Base-by-base conservation (phyloP, 768 basidiomycete genomes). In the Amanita thiersii region DNA sequence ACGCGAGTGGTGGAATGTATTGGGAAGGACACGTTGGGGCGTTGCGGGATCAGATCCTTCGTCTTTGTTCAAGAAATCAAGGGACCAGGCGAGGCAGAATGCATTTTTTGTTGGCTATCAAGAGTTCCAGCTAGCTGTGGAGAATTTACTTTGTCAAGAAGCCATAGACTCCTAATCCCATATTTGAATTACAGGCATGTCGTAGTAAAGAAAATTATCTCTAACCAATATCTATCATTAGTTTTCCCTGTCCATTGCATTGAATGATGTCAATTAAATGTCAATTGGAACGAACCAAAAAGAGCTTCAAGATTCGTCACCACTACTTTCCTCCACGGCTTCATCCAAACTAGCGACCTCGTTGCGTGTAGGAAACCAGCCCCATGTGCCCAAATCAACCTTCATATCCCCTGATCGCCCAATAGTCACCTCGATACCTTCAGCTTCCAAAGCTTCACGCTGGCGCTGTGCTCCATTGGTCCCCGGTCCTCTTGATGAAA, bases 401-500 rank as follows among this genome's bases (percentile, higher is more conserved):
- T 71, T 70, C 52, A 75, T 58, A 36, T 73, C 79, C 20, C 74
- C 82, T 8, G 65, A 70, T 49, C 71, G 65, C 14, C 76, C 70
- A 2, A 59, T 62, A 2, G 54, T 68, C 14, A 93, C 88, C 38
- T 86, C 77, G n/a, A 93, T 73, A 3, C 86, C 88, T 57, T 93
- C 91, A 0, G 75, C 79, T 44, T 80, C 75, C 10, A 96, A 70
- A 2, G 72, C 79, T n/a, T 82, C 78, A 12, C 77, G 66, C 55
- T 96, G 91, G 1, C 77, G 64, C 33, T 72, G 73, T 0, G 89
- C 89, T 2, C 88, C 89, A 29, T 73, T 64, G 2, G 91, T 91
- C 2, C 80, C 84, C 3, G 90, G 87, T 0, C 86, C 89, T 32
- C 91, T 72, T 5, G 87, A 90, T 1, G 88, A 88, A 49, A 87